phyloP scores from a whole-genome alignment of 169 alveolate species.

The Eimeria sp. region DNA sequence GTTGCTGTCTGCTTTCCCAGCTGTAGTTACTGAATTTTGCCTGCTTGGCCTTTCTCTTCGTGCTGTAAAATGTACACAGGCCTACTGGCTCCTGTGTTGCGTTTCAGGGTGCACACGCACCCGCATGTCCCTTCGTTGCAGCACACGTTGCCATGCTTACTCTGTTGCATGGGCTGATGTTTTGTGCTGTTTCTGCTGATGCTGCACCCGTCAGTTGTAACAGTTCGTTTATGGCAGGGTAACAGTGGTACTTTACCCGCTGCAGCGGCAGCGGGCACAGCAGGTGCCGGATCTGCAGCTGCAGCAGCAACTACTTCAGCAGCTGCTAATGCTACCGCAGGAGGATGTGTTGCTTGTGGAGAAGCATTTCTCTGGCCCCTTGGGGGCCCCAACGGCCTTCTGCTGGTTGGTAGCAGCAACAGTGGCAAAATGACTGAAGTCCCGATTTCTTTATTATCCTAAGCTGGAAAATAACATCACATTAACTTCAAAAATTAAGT shows the following conservation, averaged over 20 bases:
- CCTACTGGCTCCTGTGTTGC: background rate
- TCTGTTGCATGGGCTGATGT: background rate
- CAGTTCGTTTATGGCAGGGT: background rate
- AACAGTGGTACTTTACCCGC: background rate
- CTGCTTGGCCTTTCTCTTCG: background rate
- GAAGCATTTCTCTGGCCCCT: background rate
- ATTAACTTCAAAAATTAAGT: background rate
- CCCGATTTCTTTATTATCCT: background rate
- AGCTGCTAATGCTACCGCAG: background rate
- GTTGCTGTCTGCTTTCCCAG: background rate
- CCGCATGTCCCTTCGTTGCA: background rate
- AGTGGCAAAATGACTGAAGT: background rate
- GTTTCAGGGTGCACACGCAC: background rate
- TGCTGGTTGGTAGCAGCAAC: conserved; percentile 16
- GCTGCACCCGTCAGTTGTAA: background rate
- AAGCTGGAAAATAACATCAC: background rate
- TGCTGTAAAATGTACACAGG: background rate
- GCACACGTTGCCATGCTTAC: background rate
- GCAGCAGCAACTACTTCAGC: background rate
- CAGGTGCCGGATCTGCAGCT: background rate
- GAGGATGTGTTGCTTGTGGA: background rate
- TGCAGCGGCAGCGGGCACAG: conserved; percentile 1
- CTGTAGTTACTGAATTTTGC: background rate
- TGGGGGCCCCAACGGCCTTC: conserved; percentile 35
- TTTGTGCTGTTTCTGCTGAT: background rate